Base-by-base conservation (phyloP, 305 asterid genomes). In the Plantago rigida region DNA sequence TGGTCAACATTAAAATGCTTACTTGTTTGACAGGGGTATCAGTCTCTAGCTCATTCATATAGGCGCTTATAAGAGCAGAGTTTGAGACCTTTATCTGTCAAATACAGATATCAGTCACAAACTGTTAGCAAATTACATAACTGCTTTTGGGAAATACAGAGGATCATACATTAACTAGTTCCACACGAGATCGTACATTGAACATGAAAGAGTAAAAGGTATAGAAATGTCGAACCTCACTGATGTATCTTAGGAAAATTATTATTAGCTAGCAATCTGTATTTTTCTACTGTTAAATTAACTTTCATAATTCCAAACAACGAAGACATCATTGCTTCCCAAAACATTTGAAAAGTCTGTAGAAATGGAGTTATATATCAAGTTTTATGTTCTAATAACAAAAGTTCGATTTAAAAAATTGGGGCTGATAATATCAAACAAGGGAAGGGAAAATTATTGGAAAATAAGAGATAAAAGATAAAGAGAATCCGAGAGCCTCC, bases 41-140 rank as follows among this genome's bases (percentile, higher is more conserved):
- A 6, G 94, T 75, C 75, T 91, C 88, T 65, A 91, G 79, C 64
- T 86, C 95, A 45, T 93, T 82, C 98, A 91, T 91, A 69, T 87
- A 87, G 69, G 98, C 98, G 66, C 94, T 86, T 69, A 87, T 75
- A 57, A 91, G 87, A 71, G 98, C 96, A 71, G 98, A 91, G 72
- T 91, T 91, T 68, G 98, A 91, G 71, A 91, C 96, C 78, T 91
- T 91, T 51, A 87, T 87, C 96, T 91, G 93, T 56, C 66, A 62
- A 4, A 29, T n/a, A 60, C 52, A 24, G 56, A 26, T 44, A 7
- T 54, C 2, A 19, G 17, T 51, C 13, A 13, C 14, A 49, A 56
- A 48, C 48, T 12, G 47, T 51, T 4, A 64, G 62, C 50, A 66
- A 57, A 62, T 51, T 34, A 59, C 52, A 49, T 17, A 42, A 50